Base-by-base conservation (phyloP, 192 early-diverging fungal species). In the Rhizoclosmatium globosum region DNA sequence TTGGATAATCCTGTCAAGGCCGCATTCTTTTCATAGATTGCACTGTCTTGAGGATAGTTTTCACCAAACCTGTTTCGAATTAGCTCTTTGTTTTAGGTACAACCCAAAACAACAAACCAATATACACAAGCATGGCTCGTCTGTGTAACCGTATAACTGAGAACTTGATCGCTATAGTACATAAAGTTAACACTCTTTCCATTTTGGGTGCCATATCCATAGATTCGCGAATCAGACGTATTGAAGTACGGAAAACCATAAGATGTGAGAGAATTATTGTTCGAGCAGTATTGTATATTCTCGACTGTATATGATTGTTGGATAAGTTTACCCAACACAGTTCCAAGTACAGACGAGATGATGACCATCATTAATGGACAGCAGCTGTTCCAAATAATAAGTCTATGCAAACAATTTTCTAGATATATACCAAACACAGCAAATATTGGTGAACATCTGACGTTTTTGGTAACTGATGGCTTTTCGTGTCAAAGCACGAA, bases 361-460 rank as follows among this genome's bases (percentile, higher is more conserved):
- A 86, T 76, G 53, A 93, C 90, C 92, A 93, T 92, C 45, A 92
- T 65, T 13, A 93, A 74, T 0, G 92, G 92, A 74, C 92, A 93
- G 4, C 4, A 21, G 31, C 69, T 64, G 62, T 11, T 17, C 11
- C 7, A 21, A 39, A 42, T 64, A 64, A 11, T 21, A 64, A 64
- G 62, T 21, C 6, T 11, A 19, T 68, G n/a, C n/a, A 42, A 13
- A 44, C 7, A 39, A 72, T 13, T 53, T 53, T 53, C 50, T 7
- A 53, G 17, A 13, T 53, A 13, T 53, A 13, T 53, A 53, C 50
- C 50, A 62, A 31, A 76, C 66, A 46, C 74, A 76, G 45, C 74
- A 76, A 47, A 21, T 17, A 47, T 76, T 76, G 39, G 74, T 76
- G 48, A 76, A 76, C 61, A 76, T 64, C 66, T 76, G 74, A 1